Evolutionary conservation across 768 basidiomycete species (phyloP), one percentile per base, ranked within the genome.

Genomic region (Tricholoma hemisulphureum): DNA sequence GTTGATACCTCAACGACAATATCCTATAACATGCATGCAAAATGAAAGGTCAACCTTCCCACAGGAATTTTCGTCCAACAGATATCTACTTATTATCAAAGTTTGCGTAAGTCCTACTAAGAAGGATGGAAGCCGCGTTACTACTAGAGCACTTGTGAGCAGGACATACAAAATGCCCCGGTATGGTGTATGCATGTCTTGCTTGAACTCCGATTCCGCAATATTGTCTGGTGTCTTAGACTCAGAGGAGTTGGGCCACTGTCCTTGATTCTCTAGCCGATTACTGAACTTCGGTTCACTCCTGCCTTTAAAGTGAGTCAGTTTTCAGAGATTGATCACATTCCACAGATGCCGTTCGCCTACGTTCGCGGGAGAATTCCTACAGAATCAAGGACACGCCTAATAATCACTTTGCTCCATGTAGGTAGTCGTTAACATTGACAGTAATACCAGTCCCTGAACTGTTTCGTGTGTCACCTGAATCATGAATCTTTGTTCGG

Each of bases 401-500:
- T 18, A 49, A 49, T 49, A 49, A 49, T 49, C 46, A 49, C 46
- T 4, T 49, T 49, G 46, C 46, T 48, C 46, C 46, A 48, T 18
- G 14, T 48, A 28, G 46, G 24, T 29, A 4, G 46, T 49, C 46
- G 23, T 46, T 26, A 29, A 9, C 6, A 18, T 7, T 49, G 46
- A 29, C 46, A 18, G 46, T 29, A 24, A 49, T 32, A 9, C 23
- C 23, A 24, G 26, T 49, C 46, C 26, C 9, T 18, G 26, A 48
- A 23, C 21, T 16, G 16, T 26, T 48, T 48, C n/a, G 5, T 48
- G 24, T 4, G 43, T 24, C 43, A 41, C 4, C 43, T 28, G 46
- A 28, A 49, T 16, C 46, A 7, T 28, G 14, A 46, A 28, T n/a
- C 24, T 46, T 26, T 13, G 24, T 46, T 46, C 26, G 45, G 26